Evolutionary conservation across 495 filamentous ascomycete species (phyloP), one percentile per base, ranked within the genome.

Genomic region (Penicillium taxi): DNA sequence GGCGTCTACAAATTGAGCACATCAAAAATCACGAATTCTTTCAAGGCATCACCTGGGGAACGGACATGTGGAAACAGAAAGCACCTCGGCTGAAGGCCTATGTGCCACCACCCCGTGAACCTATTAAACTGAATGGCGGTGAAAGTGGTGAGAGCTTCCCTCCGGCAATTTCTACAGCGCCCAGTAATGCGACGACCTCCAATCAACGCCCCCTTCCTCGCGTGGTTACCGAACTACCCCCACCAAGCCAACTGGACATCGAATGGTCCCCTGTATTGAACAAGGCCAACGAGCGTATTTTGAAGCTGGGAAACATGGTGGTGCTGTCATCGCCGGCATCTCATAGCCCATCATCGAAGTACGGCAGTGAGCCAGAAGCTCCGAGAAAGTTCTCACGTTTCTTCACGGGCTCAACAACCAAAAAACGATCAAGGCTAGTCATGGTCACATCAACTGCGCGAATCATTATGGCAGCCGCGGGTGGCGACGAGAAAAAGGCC

Each of bases 11-110:
- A 4, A 87, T 96, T 27, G 91, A 96, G 48, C 87, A 96, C 47
- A 91, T 99, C 53, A 94, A 91, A 58, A 94, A 90, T 47, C 93
- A 99, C 49, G 78, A 87, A 52, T 99, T 99, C 52, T 99, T 99
- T 58, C 80, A 86, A n/a, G 86, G 87, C 5, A 77, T 95, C 29
- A 64, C 67, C 19, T 96, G 90, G 74, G 89, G 93, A 17, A 77
- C 81, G 48, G 75, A 74, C 11, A 55, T 99, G 31, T 99, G 93
- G 93, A 84, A 81, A 56, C 78, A 79, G 47, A 95, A 91, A 55
- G 86, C 91, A 7, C 93, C 93, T 5, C 78, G 86, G 12, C 58
- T 99, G 46, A 89, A 88, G 52, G 74, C 85, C 3, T 96, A 95
- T 53, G 76, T 82, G 4, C 82, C 91, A 9, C 84, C 84, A 4